Percentiles rank a stretch among this genome's conserved stretches.
These are phyloP conservation scores for Globisporangium irregulare DNA, from an alignment of 352 stramenopile genomes.

Conservation along the genomic window DNA sequence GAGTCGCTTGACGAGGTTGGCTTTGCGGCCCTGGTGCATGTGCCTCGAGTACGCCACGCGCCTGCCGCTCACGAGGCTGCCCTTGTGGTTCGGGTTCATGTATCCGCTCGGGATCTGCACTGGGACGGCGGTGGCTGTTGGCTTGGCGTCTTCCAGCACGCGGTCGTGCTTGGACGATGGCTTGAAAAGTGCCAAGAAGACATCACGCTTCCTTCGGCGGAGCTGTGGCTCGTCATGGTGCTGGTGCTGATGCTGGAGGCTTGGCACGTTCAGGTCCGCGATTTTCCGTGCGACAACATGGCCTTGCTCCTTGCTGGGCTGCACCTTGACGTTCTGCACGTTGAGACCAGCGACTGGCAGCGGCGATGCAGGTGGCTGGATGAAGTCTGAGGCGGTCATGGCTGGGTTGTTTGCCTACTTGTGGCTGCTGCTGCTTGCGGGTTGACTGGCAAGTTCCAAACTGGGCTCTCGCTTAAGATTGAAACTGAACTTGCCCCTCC, in stretches of 20 bases:
- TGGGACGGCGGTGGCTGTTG: background rate
- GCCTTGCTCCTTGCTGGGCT: constrained; percentile 6
- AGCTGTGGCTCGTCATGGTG: background rate
- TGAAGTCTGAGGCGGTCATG: constrained; percentile 13
- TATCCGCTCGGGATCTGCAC: constrained; percentile 17
- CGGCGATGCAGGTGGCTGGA: background rate
- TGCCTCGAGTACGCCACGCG: constrained; percentile 14
- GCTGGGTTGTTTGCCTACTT: background rate
- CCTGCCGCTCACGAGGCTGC: constrained; percentile 12
- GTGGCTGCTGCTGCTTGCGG: background rate
- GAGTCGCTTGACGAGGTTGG: background rate
- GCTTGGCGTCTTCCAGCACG: background rate
- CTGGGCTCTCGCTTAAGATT: background rate
- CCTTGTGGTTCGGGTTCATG: constrained; percentile 11
- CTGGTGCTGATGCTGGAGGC: background rate
- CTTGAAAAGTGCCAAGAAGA: constrained; percentile 19
- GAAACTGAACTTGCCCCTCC: background rate
- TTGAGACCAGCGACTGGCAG: background rate
- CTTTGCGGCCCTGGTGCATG: constrained; percentile 15
- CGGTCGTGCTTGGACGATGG: constrained; percentile 1
- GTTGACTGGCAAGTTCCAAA: constrained; percentile 2
- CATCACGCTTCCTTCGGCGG: constrained; percentile 13
- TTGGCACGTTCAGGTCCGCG: background rate
- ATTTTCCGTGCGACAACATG: constrained; percentile 3
- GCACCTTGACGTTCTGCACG: background rate